These are phyloP conservation scores for Lentinula boryana DNA, from an alignment of 768 basidiomycete genomes.

Conservation along the genomic window DNA sequence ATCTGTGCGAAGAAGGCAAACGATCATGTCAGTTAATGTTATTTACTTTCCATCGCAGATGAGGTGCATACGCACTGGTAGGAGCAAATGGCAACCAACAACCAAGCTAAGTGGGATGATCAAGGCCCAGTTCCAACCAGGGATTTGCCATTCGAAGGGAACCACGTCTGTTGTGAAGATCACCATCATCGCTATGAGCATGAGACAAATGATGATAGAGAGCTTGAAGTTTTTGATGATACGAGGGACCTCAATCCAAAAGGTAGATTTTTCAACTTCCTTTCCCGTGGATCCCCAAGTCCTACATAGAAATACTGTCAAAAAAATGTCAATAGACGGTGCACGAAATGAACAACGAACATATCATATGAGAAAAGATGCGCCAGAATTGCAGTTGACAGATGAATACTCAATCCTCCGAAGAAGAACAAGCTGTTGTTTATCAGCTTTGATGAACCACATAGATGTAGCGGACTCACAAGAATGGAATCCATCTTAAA, in stretches of 20 bases:
- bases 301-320: slow-evolving; percentile 21
- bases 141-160: slow-evolving; percentile 63
- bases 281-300: slow-evolving; percentile 60
- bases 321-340: neutral
- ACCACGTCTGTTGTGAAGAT: slow-evolving; percentile 51
- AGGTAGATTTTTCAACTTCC: slow-evolving; percentile 82
- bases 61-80: slow-evolving; percentile 48
- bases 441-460: neutral
- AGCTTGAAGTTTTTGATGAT: slow-evolving; percentile 80
- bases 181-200: slow-evolving; percentile 53
- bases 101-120: slow-evolving; percentile 68
- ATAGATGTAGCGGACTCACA: slow-evolving; percentile 37
- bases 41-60: neutral
- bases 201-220: slow-evolving; percentile 58
- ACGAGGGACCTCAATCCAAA: slow-evolving; percentile 85
- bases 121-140: slow-evolving; percentile 60
- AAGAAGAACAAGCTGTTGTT: slow-evolving; percentile 63
- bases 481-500: slow-evolving; percentile 65
- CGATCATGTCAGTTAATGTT: slow-evolving; percentile 2
- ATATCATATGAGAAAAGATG: slow-evolving; percentile 63
- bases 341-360: slow-evolving; percentile 20
- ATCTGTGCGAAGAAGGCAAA: slow-evolving; percentile 34
- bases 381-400: slow-evolving; percentile 60
- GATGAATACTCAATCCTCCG: slow-evolving; percentile 67
- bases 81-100: slow-evolving; percentile 62